These are phyloP conservation scores for Taxawa tesnikishii DNA, from an alignment of 2,329 filamentous ascomycete genomes.

Conservation along the genomic window DNA sequence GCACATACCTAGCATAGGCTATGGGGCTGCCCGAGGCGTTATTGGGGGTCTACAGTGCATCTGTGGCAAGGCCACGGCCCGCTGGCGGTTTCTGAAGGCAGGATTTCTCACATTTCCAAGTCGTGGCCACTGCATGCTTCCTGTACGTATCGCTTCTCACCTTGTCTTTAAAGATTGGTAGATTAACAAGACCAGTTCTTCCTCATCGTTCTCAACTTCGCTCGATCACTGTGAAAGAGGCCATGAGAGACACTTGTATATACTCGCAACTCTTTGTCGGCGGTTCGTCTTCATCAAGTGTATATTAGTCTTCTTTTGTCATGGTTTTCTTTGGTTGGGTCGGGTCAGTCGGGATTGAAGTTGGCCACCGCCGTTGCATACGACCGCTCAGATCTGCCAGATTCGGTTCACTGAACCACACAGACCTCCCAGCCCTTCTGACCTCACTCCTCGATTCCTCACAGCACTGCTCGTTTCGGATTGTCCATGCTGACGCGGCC, in stretches of 20 bases:
- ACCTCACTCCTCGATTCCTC: no score
- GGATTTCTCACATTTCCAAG: conserved; percentile 7
- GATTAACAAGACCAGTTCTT: conserved; percentile 12
- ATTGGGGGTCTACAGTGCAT: conserved; percentile 6
- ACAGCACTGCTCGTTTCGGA: no score
- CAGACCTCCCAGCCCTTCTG: no score
- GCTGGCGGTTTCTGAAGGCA: conserved; percentile 1
- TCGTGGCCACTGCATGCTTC: conserved; percentile 8
- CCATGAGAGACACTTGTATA: conserved; percentile 4
- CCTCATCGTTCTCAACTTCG: conserved; percentile 4
- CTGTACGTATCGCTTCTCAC: conserved; percentile 11
- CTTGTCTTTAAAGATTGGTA: conserved; percentile 10
- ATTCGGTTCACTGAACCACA: no score
- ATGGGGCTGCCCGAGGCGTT: conserved; percentile 6
- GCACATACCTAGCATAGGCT: conserved; percentile 5
- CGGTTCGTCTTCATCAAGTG: no score
- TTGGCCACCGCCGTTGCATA: no score
- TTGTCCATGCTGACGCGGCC: no score
- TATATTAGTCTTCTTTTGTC: no score
- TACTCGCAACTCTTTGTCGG: no score
- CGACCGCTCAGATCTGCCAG: no score
- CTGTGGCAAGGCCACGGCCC: conserved; percentile 5
- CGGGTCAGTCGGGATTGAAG: no score
- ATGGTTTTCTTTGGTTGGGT: no score
- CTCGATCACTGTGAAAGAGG: conserved; percentile 8